Evolutionary conservation across 1,284 basidiomycete genomes (phyloP).

Genomic region (Pyrrhoderma noxium): DNA sequence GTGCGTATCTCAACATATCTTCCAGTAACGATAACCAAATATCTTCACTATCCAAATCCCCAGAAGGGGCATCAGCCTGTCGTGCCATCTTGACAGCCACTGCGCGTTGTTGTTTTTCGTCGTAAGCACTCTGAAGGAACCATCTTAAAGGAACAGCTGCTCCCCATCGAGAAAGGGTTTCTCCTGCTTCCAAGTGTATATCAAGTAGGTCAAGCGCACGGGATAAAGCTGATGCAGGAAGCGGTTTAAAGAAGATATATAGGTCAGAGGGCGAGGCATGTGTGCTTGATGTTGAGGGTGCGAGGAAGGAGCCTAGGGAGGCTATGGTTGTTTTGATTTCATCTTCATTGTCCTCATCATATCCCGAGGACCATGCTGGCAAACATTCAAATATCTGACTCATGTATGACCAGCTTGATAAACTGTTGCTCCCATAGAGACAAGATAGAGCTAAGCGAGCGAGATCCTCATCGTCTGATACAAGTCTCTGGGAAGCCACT

Average conservation of each 20-base stretch:
- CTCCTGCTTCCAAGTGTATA: slow-evolving; percentile 88
- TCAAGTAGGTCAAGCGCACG: slow-evolving; percentile 84
- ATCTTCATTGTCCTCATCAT: slow-evolving; percentile 57
- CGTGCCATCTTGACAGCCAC: slow-evolving; percentile 84
- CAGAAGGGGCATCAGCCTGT: slow-evolving; percentile 50
- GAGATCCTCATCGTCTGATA: slow-evolving; percentile 77
- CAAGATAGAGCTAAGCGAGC: slow-evolving; percentile 80
- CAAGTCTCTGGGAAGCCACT: slow-evolving; percentile 57
- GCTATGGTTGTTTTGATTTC: slow-evolving; percentile 72
- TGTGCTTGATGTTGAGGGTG: slow-evolving; percentile 59
- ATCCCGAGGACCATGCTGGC: slow-evolving; percentile 75
- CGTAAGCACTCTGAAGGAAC: slow-evolving; percentile 72
- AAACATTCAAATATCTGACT: slow-evolving; percentile 89
- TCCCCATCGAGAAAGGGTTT: slow-evolving; percentile 82
- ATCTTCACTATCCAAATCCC: slow-evolving; percentile 52
- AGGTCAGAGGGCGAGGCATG: slow-evolving; percentile 63
- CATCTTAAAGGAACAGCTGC: slow-evolving; percentile 75
- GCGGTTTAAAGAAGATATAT: slow-evolving; percentile 73
- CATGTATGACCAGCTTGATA: slow-evolving; percentile 77
- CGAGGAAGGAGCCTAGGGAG: slow-evolving; percentile 73
- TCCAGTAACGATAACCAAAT: slow-evolving; percentile 83
- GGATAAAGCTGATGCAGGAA: slow-evolving; percentile 68
- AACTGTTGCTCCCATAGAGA: slow-evolving; percentile 75
- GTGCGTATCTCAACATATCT: slow-evolving; percentile 81
- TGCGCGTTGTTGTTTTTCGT: slow-evolving; percentile 66